Evolutionary conservation across 1,284 basidiomycete genomes (phyloP), one percentile per base, ranked within the genome.

Genomic region (Ustilago xerochloae): DNA sequence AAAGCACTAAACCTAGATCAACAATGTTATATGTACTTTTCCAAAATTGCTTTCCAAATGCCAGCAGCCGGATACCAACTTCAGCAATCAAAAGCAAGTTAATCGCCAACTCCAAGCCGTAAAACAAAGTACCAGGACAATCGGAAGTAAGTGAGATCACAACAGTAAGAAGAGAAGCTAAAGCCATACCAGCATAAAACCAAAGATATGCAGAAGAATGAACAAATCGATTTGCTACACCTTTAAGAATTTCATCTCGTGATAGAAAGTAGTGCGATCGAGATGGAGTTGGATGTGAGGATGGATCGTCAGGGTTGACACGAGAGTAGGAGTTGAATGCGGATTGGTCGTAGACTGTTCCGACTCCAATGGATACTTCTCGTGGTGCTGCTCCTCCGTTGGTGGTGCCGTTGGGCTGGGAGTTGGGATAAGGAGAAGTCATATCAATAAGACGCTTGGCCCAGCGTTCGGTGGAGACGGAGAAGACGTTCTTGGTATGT

Each of bases 31-130:
- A 82, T 10, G 79, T 77, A 30, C 77, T 79, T 38, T 81, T 80
- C 82, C 82, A 84, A 59, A 84, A 84, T 54, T 83, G 79, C 52
- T 75, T 80, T 15, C 82, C 82, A 24, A 82, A 84, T 0, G 82
- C 82, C 3, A 81, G 58, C 10, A 81, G 63, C 2, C 82, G 46
- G 16, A 82, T 75, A 2, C 75, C 71, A 18, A 84, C 82, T 57
- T 84, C 82, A 6, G 73, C 77, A 13, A 84, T 81, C 32, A 84
- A 66, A 1, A 78, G 70, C 20, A 81, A 48, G 47, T 84, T 84
- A 62, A 84, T 80, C 9, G 71, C 58, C 0, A 83, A 59, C 45
- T 84, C 82, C 15, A 84, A 71, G 12, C 55, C 51, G 65, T 83
- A 84, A 56, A 84, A 84, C 8, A 80, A 51, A 2, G 73, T 66